Base-by-base conservation (phyloP, 2,329 filamentous ascomycete species). In the Colletotrichum falcatum region DNA sequence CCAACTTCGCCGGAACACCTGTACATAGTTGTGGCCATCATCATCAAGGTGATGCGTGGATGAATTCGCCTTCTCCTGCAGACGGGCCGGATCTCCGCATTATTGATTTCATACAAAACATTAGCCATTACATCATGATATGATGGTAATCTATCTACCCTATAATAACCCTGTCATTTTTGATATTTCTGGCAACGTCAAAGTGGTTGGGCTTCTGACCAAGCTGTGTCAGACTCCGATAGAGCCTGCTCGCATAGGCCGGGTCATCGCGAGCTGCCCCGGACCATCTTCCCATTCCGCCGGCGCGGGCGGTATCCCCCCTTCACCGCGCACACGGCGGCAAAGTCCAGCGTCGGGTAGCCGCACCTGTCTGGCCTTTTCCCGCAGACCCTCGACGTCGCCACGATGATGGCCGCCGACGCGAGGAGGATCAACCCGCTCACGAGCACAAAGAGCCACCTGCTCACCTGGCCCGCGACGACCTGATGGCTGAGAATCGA, bases 21-120 rank as follows among this genome's bases (percentile, higher is more conserved):
- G 82, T 65, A 81, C 66, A 83, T 81, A 1, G 80, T 78, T 30
- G 80, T 79, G 1, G 80, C 6, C 2, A n/a, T n/a, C n/a, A n/a
- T n/a, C n/a, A n/a, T n/a, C n/a, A n/a, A n/a, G n/a, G n/a, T n/a
- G n/a, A n/a, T n/a, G n/a, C n/a, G n/a, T 5, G 3, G 26, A 30
- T 20, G 26, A 5, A 16, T 20, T 30, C 16, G 23, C 48, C 48
- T 26, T 5, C 7, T 51, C 26, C 5, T 18, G 14, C 5, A 18
- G 6, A 20, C 1, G 7, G 16, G 9, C 14, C 23, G 1, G 14
- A 0, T 51, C 23, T 16, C 14, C 20, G 3, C 16, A 16, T 14
- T 30, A 18, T 49, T 23, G 14, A 7, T 2, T 16, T 56, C n/a
- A 39, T 56, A 11, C 3, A 56, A 37, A 14, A 39, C 53, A 56